A percentile compares a stretch with the other conserved stretches of the same genome.
phyloP scores from a whole-genome alignment of 192 early-diverging fungal genomes.

The Entomortierella lignicola region DNA sequence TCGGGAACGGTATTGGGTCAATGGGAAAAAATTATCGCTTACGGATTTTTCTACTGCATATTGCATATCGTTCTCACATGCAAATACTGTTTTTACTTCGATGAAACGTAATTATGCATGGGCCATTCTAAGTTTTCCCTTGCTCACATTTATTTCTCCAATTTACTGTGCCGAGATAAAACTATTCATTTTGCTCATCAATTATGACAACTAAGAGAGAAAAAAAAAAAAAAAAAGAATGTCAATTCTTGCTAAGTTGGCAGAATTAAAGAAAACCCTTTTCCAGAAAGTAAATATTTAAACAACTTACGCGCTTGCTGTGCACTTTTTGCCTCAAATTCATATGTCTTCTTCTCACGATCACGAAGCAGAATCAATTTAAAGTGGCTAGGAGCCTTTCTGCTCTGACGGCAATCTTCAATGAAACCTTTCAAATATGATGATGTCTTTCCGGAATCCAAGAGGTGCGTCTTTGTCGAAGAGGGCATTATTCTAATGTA shows the following conservation, averaged over 20 bases:
- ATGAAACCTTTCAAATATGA: conserved; percentile 34
- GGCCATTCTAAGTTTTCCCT: too few species aligned
- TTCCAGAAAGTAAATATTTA: neutral
- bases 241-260: neutral
- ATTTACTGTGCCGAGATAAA: too few species aligned
- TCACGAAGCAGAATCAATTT: conserved; percentile 71
- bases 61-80: neutral
- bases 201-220: neutral
- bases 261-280: conserved; percentile 19
- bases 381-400: conserved; percentile 75
- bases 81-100: too few species aligned
- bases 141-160: too few species aligned
- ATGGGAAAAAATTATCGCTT: too few species aligned
- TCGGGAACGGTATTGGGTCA: too few species aligned
- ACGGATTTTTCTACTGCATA: neutral
- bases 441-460: conserved; percentile 87
- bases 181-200: too few species aligned
- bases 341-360: conserved; percentile 78
- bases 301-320: conserved; percentile 71
- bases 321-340: conserved; percentile 78
- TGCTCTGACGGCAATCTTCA: conserved; percentile 72
- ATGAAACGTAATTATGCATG: too few species aligned
- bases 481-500: conserved; percentile 90
- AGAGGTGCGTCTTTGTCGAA: conserved; percentile 76
- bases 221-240: neutral